These are phyloP conservation scores for Aspergillus kassunensis DNA, from an alignment of 495 filamentous ascomycete species.

Conservation along the genomic window DNA sequence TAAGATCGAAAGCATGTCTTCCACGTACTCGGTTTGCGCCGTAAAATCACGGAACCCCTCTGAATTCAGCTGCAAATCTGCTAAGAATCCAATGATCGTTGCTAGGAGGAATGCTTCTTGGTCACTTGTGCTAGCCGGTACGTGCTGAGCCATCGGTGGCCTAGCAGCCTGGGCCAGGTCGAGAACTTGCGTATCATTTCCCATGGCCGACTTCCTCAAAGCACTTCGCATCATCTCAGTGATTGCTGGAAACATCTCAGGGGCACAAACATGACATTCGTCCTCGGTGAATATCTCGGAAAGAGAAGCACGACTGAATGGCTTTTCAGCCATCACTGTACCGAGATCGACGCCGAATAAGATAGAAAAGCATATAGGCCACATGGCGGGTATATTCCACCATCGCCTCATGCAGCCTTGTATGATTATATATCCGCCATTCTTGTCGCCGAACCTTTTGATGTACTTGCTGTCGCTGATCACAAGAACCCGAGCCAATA, in stretches of 20 bases:
- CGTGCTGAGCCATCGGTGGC: slow-evolving; percentile 15
- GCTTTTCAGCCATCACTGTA: slow-evolving; percentile 64
- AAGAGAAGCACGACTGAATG: slow-evolving; percentile 70
- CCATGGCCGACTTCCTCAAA: slow-evolving; percentile 48
- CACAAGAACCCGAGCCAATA: slow-evolving; percentile 80
- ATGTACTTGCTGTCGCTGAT: slow-evolving; percentile 74
- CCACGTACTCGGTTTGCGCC: slow-evolving; percentile 68
- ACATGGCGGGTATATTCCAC: slow-evolving; percentile 83
- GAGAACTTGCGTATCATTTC: slow-evolving; percentile 4
- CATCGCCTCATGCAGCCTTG: slow-evolving; percentile 74
- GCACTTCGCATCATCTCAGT: slow-evolving; percentile 85
- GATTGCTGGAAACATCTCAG: slow-evolving; percentile 77
- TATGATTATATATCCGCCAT: slow-evolving; percentile 82
- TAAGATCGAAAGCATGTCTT: slow-evolving; percentile 69
- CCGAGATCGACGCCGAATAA: slow-evolving; percentile 80
- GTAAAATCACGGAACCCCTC: slow-evolving; percentile 76
- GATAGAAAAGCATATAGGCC: slow-evolving; percentile 87
- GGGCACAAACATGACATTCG: slow-evolving; percentile 61
- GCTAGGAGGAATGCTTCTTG: slow-evolving; percentile 51
- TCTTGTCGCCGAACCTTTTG: slow-evolving; percentile 78
- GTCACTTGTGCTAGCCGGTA: slow-evolving; percentile 5
- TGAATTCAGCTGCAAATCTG: slow-evolving; percentile 70
- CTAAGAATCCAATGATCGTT: slow-evolving; percentile 72
- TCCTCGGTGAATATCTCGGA: slow-evolving; percentile 62
- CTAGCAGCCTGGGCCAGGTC: slow-evolving; percentile 4